A percentile compares a stretch with the other conserved stretches of the same genome.
Conservation (phyloP, 1,139 yeast genomes). For the Blastobotrys aristatus region DNA sequence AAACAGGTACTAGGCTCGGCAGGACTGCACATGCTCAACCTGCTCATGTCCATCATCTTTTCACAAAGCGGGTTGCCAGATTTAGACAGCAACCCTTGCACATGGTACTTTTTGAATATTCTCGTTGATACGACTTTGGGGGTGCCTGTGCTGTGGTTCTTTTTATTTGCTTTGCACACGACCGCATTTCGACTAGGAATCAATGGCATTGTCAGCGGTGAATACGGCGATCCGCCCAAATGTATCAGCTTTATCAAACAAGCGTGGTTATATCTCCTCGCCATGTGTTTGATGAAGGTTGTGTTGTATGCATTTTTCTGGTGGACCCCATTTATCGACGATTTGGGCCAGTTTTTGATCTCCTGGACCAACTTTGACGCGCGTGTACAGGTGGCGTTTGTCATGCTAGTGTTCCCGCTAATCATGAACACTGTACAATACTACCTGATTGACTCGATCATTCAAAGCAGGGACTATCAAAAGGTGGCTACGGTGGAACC, state of each 20-base stretch:
- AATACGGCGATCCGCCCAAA: slow-evolving; percentile 73
- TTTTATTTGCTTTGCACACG: slow-evolving; percentile 42
- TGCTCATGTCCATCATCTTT: slow-evolving; percentile 63
- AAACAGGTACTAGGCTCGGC: slow-evolving; percentile 86
- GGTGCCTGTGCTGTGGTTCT: slow-evolving; percentile 69
- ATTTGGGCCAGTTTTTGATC: slow-evolving; percentile 54
- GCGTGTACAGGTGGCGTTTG: slow-evolving; percentile 75
- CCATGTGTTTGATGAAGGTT: slow-evolving; percentile 52
- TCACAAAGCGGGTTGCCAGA: slow-evolving; percentile 33
- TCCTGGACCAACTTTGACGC: slow-evolving; percentile 81
- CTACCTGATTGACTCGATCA: slow-evolving; percentile 79
- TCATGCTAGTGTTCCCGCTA: slow-evolving; percentile 59
- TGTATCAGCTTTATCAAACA: slow-evolving; percentile 67
- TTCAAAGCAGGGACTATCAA: slow-evolving; percentile 50
- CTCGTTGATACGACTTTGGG: slow-evolving; percentile 94
- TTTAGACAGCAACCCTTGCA: slow-evolving; percentile 37
- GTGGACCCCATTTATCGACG: slow-evolving; percentile 51
- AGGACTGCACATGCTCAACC: slow-evolving; percentile 75
- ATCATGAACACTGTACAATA: slow-evolving; percentile 80
- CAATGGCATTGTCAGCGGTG: slow-evolving; percentile 70
- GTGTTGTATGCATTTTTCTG: slow-evolving; percentile 52
- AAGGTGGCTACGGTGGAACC: slow-evolving; percentile 2
- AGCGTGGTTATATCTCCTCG: slow-evolving; percentile 57
- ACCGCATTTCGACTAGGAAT: slow-evolving; percentile 48
- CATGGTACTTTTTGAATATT: slow-evolving; percentile 84